Evolutionary conservation across 2,329 filamentous ascomycete genomes (phyloP), one percentile per base, ranked within the genome.

Genomic region (Hirsutella minnesotensis): DNA sequence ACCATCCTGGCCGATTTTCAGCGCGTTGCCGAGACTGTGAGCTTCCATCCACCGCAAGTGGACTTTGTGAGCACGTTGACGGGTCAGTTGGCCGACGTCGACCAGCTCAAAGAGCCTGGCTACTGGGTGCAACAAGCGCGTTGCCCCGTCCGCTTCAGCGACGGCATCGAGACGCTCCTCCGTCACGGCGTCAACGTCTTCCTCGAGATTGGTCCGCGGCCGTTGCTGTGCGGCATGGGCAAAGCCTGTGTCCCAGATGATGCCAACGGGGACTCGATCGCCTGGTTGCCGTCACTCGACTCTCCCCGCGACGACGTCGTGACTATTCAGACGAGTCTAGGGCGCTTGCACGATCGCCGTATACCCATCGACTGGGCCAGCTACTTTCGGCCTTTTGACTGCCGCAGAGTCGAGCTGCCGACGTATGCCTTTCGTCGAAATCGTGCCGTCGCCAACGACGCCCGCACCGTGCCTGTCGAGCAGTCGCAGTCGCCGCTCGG

Each of bases 31-130:
- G 60, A 63, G 15, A 45, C 53, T n/a, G 50, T 70, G 12, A 49
- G 42, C 16, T 70, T 66, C 57, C 52, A 58, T 31, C 37, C 53
- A 2, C 76, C 5, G 9, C 45, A 37, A 9, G 58, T 79, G 9
- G 72, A 75, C 61, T 62, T 88, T 37, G 72, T 88, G 43, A 88
- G 83, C 35, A 77, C 83, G 75, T 31, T 82, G 3, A 68, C 72
- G 8, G 72, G 70, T 15, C 65, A 69, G 24, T 63, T 77, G 41
- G 68, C 78, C 24, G 66, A 68, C 36, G n/a, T 46, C 3, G 69
- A 72, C 31, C 64, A 58, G 46, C 48, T 56, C 0, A 65, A 83
- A 49, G 66, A 70, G 45, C 67, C 74, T 0, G 65, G 67, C 1
- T 86, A 86, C 56, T 66, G 85, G 30, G 63, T 69, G 21, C 69